A percentile compares a stretch with the other conserved stretches of the same genome.
These are phyloP conservation scores for Stygiomarasmius scandens DNA, from an alignment of 1,284 basidiomycete species.

Conservation along the genomic window DNA sequence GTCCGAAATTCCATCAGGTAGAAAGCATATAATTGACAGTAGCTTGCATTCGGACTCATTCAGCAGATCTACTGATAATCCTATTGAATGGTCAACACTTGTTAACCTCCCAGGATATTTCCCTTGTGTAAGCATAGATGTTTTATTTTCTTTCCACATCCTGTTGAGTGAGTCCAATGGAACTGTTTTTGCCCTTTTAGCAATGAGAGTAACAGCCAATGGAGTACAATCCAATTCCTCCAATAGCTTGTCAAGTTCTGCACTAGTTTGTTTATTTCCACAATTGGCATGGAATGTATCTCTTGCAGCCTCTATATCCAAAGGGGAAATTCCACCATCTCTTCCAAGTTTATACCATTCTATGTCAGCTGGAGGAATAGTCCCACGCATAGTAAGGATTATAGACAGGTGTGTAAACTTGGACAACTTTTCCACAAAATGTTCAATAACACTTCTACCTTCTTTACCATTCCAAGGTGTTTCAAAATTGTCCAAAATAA, in stretches of 20 bases:
- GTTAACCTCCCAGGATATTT: no score
- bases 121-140: no score
- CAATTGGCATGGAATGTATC: not conserved
- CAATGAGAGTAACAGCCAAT: not conserved
- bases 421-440: not conserved
- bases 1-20: no score
- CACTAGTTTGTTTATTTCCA: not conserved
- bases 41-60: no score
- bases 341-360: not conserved
- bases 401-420: not conserved
- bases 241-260: not conserved
- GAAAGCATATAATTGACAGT: no score
- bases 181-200: no score
- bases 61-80: no score
- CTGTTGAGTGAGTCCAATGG: no score
- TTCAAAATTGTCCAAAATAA: slow-evolving; percentile 7
- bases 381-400: not conserved
- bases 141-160: no score
- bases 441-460: not conserved
- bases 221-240: not conserved
- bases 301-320: not conserved
- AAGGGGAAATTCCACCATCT: not conserved
- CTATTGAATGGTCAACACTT: no score
- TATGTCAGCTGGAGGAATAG: not conserved
- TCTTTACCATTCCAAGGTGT: not conserved